These are phyloP conservation scores for Didymellaceae sp. DNA, from an alignment of 2,329 filamentous ascomycete genomes.

Conservation along the genomic window DNA sequence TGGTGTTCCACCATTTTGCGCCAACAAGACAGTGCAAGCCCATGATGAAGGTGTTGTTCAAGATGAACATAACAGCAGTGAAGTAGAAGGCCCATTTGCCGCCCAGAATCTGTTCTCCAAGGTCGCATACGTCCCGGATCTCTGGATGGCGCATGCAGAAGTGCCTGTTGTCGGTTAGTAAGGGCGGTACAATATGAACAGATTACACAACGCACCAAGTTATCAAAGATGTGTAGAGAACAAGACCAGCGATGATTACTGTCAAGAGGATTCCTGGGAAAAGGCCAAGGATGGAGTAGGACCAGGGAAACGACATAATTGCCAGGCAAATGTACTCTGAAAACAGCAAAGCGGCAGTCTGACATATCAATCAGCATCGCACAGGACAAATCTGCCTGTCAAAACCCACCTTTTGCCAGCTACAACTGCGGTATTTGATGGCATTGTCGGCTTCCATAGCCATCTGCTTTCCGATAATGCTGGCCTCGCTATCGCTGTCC, in stretches of 20 bases:
- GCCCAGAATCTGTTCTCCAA: slow-evolving; percentile 94
- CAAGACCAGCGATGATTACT: slow-evolving; percentile 74
- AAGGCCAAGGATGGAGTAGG: slow-evolving; percentile 84
- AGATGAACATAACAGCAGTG: slow-evolving; percentile 83
- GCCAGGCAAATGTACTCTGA: slow-evolving; percentile 93
- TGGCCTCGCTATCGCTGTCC: slow-evolving; percentile 46
- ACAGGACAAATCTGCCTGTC: background rate
- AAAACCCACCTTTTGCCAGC: slow-evolving; percentile 79
- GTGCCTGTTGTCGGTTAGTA: slow-evolving; percentile 64
- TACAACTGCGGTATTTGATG: slow-evolving; percentile 92
- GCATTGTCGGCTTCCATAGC: slow-evolving; percentile 76
- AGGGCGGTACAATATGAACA: background rate
- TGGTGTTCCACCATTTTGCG: slow-evolving; percentile 88
- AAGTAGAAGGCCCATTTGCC: slow-evolving; percentile 73
- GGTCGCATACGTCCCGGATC: slow-evolving; percentile 89
- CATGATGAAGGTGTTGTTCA: slow-evolving; percentile 94
- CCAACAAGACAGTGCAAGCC: slow-evolving; percentile 83
- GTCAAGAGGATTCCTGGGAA: slow-evolving; percentile 88
- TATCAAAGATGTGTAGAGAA: slow-evolving; percentile 80
- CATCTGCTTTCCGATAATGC: slow-evolving; percentile 69
- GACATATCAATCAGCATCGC: slow-evolving; percentile 19
- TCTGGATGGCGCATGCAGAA: slow-evolving; percentile 92
- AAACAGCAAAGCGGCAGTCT: slow-evolving; percentile 88
- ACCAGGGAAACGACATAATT: slow-evolving; percentile 97
- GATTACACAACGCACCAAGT: slow-evolving; percentile 59